Evolutionary conservation across 176 grass and related monocot genomes (phyloP), one percentile per base, ranked within the genome.

Genomic region (Oryza brachyantha): DNA sequence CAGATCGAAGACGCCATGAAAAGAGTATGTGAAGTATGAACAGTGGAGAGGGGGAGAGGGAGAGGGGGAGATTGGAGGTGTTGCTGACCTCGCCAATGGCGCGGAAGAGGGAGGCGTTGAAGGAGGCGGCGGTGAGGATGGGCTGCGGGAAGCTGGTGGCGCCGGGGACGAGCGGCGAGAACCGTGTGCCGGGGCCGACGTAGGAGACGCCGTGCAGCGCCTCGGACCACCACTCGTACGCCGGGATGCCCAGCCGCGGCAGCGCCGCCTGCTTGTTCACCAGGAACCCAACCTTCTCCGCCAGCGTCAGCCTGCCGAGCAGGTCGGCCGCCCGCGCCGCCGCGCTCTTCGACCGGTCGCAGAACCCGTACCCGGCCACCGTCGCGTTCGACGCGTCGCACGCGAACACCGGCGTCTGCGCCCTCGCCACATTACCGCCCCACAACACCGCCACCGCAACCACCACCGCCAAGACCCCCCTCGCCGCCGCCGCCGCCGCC

Each of bases 121-220:
- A 98, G 1, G 96, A 93, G 0, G 96, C 96, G 24, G 92, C 92
- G 9, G 96, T 95, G 85, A 93, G 84, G 58, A 98, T 88, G 22
- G 91, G 91, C 85, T 92, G 90, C 16, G 96, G 96, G 66, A 98
- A 98, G 81, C 96, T 98, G 64, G 96, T 98, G n/a, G 96, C 96
- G 32, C 54, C 92, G 0, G 96, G 92, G 0, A 98, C 88, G 0
- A 95, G 88, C 76, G 70, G 6, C 27, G 96, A 89, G 85, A 98
- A 98, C 5, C 57, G 29, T 0, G 96, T 94, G 16, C 96, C 96
- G 1, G 92, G 92, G 0, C 96, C 96, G 13, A 97, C 87, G 74
- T 85, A 94, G 34, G 95, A 97, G 1, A 97, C 95, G 13, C 95
- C 95, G 90, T 97, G 95, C 50, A 97, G 84, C 62, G 95, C 95